A percentile compares a stretch with the other conserved stretches of the same genome.
phyloP scores from a whole-genome alignment of 768 basidiomycete genomes.

The Pisolithus microcarpus region DNA sequence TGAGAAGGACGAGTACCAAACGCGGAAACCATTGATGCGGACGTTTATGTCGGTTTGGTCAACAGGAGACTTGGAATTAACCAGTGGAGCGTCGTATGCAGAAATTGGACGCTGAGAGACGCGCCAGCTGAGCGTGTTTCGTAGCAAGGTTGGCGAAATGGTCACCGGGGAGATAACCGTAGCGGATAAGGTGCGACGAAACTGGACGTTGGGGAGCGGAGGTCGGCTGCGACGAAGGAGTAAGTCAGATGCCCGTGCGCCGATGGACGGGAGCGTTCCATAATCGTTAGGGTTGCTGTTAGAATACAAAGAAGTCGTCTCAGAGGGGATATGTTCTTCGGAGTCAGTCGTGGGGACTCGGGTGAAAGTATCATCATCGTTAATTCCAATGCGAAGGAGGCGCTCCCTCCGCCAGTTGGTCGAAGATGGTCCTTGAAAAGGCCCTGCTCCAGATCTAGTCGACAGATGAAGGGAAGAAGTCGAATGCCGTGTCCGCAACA shows the following conservation, averaged over 20 bases:
- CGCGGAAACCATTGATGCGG: conserved; percentile 79
- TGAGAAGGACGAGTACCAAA: conserved; percentile 80
- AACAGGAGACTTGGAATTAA: conserved; percentile 25
- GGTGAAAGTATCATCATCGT: not conserved
- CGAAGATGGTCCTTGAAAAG: conserved; percentile 44
- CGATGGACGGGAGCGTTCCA: conserved; percentile 43
- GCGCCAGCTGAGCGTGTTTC: conserved; percentile 31
- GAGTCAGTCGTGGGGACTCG: conserved; percentile 1
- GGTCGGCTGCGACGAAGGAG: conserved; percentile 31
- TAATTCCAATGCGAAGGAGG: conserved; percentile 46
- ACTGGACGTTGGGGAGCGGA: conserved; percentile 28
- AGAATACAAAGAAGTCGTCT: conserved; percentile 31
- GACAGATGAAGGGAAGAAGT: conserved; percentile 10
- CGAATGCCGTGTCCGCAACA: conserved; percentile 13
- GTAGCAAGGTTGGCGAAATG: conserved; percentile 28
- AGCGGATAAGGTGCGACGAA: conserved; percentile 30
- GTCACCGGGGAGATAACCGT: conserved; percentile 27
- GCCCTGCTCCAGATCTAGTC: conserved; percentile 22
- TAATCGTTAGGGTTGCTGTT: conserved; percentile 36
- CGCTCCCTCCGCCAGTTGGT: conserved; percentile 57
- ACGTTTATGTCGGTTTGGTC: conserved; percentile 46
- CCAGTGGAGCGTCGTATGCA: conserved; percentile 54
- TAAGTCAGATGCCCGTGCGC: conserved; percentile 22
- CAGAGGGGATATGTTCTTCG: conserved; percentile 19
- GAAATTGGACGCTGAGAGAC: conserved; percentile 57